Evolutionary conservation across 768 basidiomycete genomes (phyloP).

Genomic region (Lactarius evosmus): DNA sequence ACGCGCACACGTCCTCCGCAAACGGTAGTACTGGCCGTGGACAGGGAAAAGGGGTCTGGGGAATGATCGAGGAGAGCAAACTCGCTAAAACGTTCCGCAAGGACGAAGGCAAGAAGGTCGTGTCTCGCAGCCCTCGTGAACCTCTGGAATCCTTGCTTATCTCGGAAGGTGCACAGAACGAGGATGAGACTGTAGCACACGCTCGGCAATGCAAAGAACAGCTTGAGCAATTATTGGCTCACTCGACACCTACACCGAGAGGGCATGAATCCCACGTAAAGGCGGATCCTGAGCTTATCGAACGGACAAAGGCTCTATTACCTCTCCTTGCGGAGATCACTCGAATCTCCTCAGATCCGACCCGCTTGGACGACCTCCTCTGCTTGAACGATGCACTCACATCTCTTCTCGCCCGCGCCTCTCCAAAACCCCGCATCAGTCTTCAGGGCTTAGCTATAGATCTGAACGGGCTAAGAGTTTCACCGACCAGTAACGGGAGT

Average conservation of each 20-base stretch:
- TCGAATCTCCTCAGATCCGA: slow-evolving; percentile 54
- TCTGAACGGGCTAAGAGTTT: slow-evolving; percentile 12
- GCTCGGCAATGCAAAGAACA: slow-evolving; percentile 39
- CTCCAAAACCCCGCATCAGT: slow-evolving; percentile 17
- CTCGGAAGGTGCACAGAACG: slow-evolving; percentile 32
- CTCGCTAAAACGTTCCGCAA: slow-evolving; percentile 66
- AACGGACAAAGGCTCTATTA: slow-evolving; percentile 51
- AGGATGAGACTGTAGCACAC: slow-evolving; percentile 46
- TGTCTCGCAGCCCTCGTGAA: slow-evolving; percentile 29
- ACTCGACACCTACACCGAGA: slow-evolving; percentile 28
- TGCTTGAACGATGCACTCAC: slow-evolving; percentile 70
- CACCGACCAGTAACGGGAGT: background rate
- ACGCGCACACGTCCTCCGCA: slow-evolving; percentile 28
- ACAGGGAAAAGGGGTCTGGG: slow-evolving; percentile 68
- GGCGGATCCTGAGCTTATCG: slow-evolving; percentile 42
- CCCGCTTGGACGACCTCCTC: slow-evolving; percentile 64
- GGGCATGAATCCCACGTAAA: slow-evolving; percentile 16
- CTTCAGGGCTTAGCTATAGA: slow-evolving; percentile 26
- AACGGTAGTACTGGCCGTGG: slow-evolving; percentile 48
- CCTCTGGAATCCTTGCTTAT: slow-evolving; percentile 27
- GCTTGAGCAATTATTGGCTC: slow-evolving; percentile 32
- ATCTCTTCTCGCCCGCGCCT: slow-evolving; percentile 45
- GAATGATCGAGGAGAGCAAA: slow-evolving; percentile 82
- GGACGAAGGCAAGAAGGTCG: slow-evolving; percentile 55
- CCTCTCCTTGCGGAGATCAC: slow-evolving; percentile 52